phyloP scores from a whole-genome alignment of 495 filamentous ascomycete genomes.

The Penicillium cataractarum region DNA sequence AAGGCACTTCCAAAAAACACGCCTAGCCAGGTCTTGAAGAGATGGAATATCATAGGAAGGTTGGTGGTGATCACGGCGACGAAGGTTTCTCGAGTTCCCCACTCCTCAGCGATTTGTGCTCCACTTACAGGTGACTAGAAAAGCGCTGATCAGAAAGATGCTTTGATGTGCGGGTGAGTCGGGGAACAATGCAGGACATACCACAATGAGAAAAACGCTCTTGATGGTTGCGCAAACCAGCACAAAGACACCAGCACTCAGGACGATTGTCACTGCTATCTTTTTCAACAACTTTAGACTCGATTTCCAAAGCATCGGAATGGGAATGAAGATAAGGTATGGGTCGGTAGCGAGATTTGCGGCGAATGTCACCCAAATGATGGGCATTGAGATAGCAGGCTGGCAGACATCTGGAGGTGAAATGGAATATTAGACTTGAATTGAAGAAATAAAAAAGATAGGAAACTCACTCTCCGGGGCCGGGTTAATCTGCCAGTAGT shows the following conservation, averaged over 20 bases:
- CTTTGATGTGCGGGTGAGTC: background rate
- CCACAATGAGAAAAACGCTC: slow-evolving; percentile 48
- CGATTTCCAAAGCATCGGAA: slow-evolving; percentile 57
- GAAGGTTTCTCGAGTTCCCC: slow-evolving; percentile 57
- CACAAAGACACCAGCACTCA: slow-evolving; percentile 54
- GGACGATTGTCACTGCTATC: slow-evolving; percentile 48
- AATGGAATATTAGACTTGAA: too few relatives aligned
- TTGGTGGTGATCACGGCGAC: slow-evolving; percentile 56
- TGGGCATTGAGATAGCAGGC: slow-evolving; percentile 48
- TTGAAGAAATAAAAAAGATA: too few relatives aligned
- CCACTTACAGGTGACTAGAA: slow-evolving; percentile 48
- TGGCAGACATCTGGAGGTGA: slow-evolving; percentile 48
- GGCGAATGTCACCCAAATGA: slow-evolving; percentile 50
- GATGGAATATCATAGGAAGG: slow-evolving; percentile 57
- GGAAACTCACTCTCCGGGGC: slow-evolving; percentile 51
- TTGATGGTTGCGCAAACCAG: slow-evolving; percentile 52
- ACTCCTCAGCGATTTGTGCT: slow-evolving; percentile 50
- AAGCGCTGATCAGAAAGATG: background rate
- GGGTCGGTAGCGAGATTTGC: slow-evolving; percentile 54
- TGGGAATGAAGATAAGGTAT: slow-evolving; percentile 57
- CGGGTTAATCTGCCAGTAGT: slow-evolving; percentile 60
- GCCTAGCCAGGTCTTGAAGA: slow-evolving; percentile 47
- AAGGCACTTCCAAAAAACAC: slow-evolving; percentile 38
- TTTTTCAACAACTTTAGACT: slow-evolving; percentile 50
- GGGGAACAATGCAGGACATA: slow-evolving; percentile 24